These are phyloP conservation scores for Lepiota venenata DNA, from an alignment of 768 basidiomycete genomes.

Conservation along the genomic window DNA sequence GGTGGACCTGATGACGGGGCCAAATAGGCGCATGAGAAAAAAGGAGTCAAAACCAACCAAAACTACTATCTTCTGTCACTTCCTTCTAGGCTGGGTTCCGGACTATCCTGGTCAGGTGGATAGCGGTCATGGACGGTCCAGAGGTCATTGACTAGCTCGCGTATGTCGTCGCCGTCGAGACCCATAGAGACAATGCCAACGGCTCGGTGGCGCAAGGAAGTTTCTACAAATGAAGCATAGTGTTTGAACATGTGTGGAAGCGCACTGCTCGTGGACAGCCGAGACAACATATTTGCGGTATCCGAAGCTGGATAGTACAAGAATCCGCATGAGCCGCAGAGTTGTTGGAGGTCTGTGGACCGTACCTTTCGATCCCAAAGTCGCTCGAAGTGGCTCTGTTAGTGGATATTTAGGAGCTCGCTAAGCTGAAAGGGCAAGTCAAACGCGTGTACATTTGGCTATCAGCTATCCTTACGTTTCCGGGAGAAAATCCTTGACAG, in stretches of 20 bases:
- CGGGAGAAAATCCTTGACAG: background rate
- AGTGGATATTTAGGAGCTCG: constrained; percentile 54
- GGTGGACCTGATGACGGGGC: background rate
- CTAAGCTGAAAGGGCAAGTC: constrained; percentile 29
- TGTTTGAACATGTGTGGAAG: constrained; percentile 39
- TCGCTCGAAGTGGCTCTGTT: constrained; percentile 55
- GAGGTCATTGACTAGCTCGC: constrained; percentile 51
- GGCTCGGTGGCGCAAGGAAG: constrained; percentile 35
- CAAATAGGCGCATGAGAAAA: constrained; percentile 4
- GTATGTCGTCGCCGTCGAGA: constrained; percentile 53
- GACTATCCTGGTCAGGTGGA: constrained; percentile 22
- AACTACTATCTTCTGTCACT: constrained; percentile 14
- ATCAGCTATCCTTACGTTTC: background rate
- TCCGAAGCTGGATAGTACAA: background rate
- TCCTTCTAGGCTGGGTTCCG: constrained; percentile 14
- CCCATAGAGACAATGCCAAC: constrained; percentile 30
- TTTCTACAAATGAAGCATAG: constrained; percentile 52
- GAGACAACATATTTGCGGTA: constrained; percentile 33
- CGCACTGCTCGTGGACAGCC: constrained; percentile 39
- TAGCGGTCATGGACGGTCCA: constrained; percentile 57
- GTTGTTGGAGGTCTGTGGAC: background rate
- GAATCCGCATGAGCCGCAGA: background rate
- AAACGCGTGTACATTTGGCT: background rate
- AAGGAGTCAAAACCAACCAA: background rate
- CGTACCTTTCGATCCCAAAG: constrained; percentile 28